phyloP scores from a whole-genome alignment of 2,329 filamentous ascomycete genomes.

The Torrubiellomyces zombiae region DNA sequence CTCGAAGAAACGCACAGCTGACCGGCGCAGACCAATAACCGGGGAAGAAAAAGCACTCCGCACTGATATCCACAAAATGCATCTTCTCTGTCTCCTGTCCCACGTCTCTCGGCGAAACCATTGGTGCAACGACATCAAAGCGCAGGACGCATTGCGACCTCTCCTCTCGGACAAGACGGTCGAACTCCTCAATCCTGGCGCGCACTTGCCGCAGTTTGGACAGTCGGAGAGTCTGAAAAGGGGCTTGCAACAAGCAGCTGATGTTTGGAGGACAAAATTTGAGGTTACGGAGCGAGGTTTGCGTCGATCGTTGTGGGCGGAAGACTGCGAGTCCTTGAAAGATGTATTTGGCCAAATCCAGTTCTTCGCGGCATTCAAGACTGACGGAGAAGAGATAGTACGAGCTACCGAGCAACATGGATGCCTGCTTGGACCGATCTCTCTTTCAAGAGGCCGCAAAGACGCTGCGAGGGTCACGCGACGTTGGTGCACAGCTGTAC shows the following conservation, averaged over 20 bases:
- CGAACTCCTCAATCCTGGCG: slow-evolving; percentile 50
- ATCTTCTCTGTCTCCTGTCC: slow-evolving; percentile 66
- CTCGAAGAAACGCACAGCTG: slow-evolving; percentile 13
- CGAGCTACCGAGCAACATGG: slow-evolving; percentile 42
- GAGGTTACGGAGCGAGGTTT: slow-evolving; percentile 55
- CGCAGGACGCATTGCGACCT: slow-evolving; percentile 48
- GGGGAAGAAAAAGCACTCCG: slow-evolving; percentile 39
- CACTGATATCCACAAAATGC: slow-evolving; percentile 68
- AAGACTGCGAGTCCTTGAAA: slow-evolving; percentile 42
- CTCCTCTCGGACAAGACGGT: slow-evolving; percentile 51
- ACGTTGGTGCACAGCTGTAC: slow-evolving; percentile 79
- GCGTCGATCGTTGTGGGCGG: slow-evolving; percentile 58
- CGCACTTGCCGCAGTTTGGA: slow-evolving; percentile 54
- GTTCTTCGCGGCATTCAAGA: too few relatives aligned
- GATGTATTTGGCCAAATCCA: slow-evolving; percentile 27
- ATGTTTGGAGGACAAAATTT: slow-evolving; percentile 54
- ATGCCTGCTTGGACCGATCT: slow-evolving; percentile 48
- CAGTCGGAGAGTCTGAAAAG: slow-evolving; percentile 62
- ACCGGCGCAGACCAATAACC: slow-evolving; percentile 34
- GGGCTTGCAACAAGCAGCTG: slow-evolving; percentile 53
- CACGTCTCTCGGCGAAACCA: slow-evolving; percentile 64
- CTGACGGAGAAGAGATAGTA: slow-evolving; percentile 23
- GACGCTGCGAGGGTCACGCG: slow-evolving; percentile 62
- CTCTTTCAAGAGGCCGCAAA: slow-evolving; percentile 61
- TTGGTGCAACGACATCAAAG: slow-evolving; percentile 68